Evolutionary conservation across 2,329 filamentous ascomycete species (phyloP).

Genomic region (Teratosphaeria zuluensis): DNA sequence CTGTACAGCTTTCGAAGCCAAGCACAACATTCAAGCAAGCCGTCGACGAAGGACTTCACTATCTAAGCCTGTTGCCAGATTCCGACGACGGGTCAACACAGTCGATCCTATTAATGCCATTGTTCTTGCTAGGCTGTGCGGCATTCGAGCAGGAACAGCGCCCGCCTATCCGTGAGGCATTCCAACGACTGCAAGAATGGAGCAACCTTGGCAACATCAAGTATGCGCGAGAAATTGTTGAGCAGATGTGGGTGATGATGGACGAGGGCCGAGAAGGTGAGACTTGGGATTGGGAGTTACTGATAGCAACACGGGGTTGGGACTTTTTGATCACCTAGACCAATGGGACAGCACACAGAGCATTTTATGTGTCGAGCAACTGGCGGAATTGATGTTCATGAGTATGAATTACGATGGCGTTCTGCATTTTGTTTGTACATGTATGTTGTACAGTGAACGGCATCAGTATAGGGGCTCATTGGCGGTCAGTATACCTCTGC

Average conservation of each 20-base stretch:
- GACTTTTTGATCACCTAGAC: constrained; percentile 47
- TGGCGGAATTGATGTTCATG: not conserved
- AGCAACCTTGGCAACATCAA: constrained; percentile 50
- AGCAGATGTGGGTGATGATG: constrained; percentile 51
- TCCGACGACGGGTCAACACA: constrained; percentile 36
- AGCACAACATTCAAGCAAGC: constrained; percentile 46
- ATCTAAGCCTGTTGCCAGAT: constrained; percentile 43
- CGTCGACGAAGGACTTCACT: constrained; percentile 49
- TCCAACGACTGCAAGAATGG: constrained; percentile 46
- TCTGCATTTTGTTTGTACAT: not conserved
- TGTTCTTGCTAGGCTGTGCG: constrained; percentile 53
- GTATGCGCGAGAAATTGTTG: constrained; percentile 46
- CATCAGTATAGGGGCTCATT: not conserved
- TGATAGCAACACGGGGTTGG: constrained; percentile 49
- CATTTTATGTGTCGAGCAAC: not conserved
- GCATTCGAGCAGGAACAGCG: constrained; percentile 48
- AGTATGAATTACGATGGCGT: not conserved
- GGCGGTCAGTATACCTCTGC: not conserved
- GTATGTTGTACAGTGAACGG: not conserved
- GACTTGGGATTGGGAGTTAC: constrained; percentile 55
- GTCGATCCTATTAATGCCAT: constrained; percentile 50
- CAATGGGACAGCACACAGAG: not conserved
- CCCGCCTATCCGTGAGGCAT: constrained; percentile 44
- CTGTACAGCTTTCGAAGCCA: constrained; percentile 45
- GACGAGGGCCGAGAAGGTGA: constrained; percentile 43